Conservation (phyloP, 192 early-diverging fungal species). For the Pecoramyces ruminantium region DNA sequence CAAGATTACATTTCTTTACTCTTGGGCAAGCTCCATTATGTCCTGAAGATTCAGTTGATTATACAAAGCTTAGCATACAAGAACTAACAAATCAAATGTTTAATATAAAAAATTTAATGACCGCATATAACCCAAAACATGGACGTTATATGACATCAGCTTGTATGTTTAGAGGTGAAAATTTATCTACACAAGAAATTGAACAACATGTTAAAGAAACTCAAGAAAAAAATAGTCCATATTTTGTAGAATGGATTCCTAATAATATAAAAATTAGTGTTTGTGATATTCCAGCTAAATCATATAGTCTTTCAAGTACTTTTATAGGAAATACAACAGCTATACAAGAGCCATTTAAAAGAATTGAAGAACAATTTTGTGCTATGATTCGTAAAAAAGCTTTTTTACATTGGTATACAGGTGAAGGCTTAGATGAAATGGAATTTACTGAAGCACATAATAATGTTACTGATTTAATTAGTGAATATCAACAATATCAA, state of each 20-base stretch:
- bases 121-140: constrained; percentile 81
- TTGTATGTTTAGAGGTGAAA: constrained; percentile 59
- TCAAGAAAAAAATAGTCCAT: constrained; percentile 46
- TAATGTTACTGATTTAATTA: constrained; percentile 97
- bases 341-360: constrained; percentile 57
- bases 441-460: constrained; percentile 68
- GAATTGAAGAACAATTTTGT: constrained; percentile 56
- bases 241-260: constrained; percentile 5
- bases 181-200: constrained; percentile 27
- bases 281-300: constrained; percentile 58
- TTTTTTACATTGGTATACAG: constrained; percentile 75
- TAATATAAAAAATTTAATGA: constrained; percentile 91
- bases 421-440: constrained; percentile 76
- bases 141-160: constrained; percentile 86
- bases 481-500: constrained; percentile 97
- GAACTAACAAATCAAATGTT: constrained; percentile 73
- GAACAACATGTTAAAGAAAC: constrained; percentile 56
- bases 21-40: constrained; percentile 89
- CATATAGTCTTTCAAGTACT: constrained; percentile 50
- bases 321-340: constrained; percentile 68
- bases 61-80: constrained; percentile 80
- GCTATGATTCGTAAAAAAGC: constrained; percentile 61
- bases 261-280: constrained; percentile 14
- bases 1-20: constrained; percentile 98
- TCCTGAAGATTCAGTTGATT: constrained; percentile 53